Base-by-base conservation (phyloP, 257 asterid species). In the Gynochthodes officinalis region DNA sequence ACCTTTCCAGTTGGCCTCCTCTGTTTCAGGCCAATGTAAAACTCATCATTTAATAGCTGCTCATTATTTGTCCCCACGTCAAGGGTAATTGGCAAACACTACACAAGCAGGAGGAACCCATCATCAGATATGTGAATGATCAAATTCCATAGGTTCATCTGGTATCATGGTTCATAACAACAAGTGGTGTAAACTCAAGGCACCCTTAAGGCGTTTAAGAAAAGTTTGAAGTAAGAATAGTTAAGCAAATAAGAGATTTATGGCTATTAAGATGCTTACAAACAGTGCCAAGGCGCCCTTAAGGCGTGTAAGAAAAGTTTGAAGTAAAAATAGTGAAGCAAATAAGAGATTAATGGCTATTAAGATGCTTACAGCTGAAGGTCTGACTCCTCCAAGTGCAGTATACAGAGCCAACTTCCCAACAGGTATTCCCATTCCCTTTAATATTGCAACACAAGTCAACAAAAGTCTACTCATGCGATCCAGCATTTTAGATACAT, bases 351-450 rank as follows among this genome's bases (percentile, higher is more conserved):
- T 30, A 4, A 44, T n/a, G 16, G 7, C 27, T 30, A 39, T 18
- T 21, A n/a, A n/a, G 73, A 63, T 54, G 64, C 79, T 79, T 86
- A 94, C 98, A 37, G 96, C 89, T 21, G 97, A 94, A 80, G 98
- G 98, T 64, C 98, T 84, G 69, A 94, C 87, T 19, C 98, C 98
- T 55, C 98, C 98, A 37, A 94, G 91, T 30, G 98, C 97, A 28
- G 96, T 85, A 81, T 91, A 94, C 73, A 94, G 73, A 75, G 97
- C 82, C 86, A 94, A 72, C 70, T 94, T 94, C 35, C 98, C 98
- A n/a, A 94, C 98, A 4, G 98, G 97, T 76, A 94, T 94, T 25
- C 97, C 99, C 96, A 91, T 89, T 74, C 99, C 97, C 96, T 93
- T 84, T 46, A 73, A 72, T 66, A 77, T 62, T 30, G 7, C 52